Evolutionary conservation across 495 filamentous ascomycete species (phyloP).

Genomic region (Podospora appendiculata): DNA sequence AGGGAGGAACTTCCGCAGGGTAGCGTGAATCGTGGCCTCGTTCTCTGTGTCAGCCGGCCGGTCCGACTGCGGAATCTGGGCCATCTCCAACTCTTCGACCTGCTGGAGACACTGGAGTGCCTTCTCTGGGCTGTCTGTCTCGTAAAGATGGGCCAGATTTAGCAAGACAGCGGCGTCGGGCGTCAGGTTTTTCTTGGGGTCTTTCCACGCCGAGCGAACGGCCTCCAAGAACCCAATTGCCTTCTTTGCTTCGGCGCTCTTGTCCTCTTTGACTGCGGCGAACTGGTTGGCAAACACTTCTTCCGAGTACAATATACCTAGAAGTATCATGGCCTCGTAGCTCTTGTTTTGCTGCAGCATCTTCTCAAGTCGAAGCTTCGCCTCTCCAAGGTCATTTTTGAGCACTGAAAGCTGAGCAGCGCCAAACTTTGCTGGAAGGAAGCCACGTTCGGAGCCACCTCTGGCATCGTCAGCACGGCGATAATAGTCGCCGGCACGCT

Average conservation of each 20-base stretch:
- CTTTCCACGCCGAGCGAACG: constrained; percentile 86
- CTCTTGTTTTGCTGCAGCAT: constrained; percentile 79
- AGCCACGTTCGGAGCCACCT: constrained; percentile 80
- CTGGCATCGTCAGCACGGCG: constrained; percentile 79
- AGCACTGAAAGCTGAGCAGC: constrained; percentile 79
- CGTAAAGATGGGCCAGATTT: constrained; percentile 86
- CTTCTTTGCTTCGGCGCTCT: constrained; percentile 70
- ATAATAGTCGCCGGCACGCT: constrained; percentile 74
- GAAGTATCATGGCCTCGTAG: constrained; percentile 82
- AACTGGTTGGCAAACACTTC: constrained; percentile 78
- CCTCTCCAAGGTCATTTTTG: constrained; percentile 77
- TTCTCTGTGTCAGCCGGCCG: constrained; percentile 55
- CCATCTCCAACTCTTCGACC: constrained; percentile 78
- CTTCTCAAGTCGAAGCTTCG: constrained; percentile 90
- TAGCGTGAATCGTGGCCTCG: constrained; percentile 47
- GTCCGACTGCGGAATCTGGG: constrained; percentile 61
- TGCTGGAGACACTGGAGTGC: constrained; percentile 84
- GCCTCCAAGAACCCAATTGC: constrained; percentile 73
- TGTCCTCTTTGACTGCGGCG: constrained; percentile 74
- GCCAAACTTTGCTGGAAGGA: constrained; percentile 87
- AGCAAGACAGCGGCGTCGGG: constrained; percentile 85
- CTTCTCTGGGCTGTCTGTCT: constrained; percentile 76
- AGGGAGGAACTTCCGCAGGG: constrained; percentile 65
- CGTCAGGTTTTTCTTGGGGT: constrained; percentile 66
- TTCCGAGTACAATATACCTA: constrained; percentile 86